phyloP scores from a whole-genome alignment of 192 early-diverging fungal species.

The Coemansia sp. region DNA sequence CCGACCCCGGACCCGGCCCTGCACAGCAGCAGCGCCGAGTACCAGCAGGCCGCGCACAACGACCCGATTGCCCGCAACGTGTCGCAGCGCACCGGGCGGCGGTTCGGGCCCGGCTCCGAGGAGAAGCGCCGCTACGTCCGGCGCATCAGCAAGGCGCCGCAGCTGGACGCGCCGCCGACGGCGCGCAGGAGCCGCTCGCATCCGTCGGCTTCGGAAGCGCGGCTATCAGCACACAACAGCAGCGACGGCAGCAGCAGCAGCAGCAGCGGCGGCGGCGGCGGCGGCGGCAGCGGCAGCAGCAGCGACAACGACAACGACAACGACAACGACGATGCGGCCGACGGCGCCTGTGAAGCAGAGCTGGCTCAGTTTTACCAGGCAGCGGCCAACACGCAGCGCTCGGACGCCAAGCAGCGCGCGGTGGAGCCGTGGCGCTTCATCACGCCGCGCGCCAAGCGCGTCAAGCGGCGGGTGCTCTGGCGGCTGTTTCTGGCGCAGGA shows the following conservation, averaged over 20 bases:
- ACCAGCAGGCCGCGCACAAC: conserved; percentile 27
- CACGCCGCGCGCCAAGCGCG: conserved; percentile 40
- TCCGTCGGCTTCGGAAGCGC: conserved; percentile 7
- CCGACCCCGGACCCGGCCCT: conserved; percentile 16
- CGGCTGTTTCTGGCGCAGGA: conserved; percentile 55
- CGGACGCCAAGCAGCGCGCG: conserved; percentile 16
- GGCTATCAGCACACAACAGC: background rate
- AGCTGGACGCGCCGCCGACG: conserved; percentile 20
- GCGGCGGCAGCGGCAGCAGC: background rate
- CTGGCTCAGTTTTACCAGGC: conserved; percentile 16
- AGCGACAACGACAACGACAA: conserved; percentile 4
- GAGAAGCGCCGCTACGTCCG: conserved; percentile 46
- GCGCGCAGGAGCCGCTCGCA: background rate
- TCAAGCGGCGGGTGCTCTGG: conserved; percentile 51
- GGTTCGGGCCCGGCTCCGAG: conserved; percentile 44
- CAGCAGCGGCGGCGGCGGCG: background rate
- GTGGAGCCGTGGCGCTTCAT: conserved; percentile 52
- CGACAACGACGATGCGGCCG: background rate
- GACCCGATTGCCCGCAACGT: conserved; percentile 50
- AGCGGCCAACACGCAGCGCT: conserved; percentile 22
- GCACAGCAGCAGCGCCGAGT: conserved; percentile 29
- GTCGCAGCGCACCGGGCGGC: conserved; percentile 44
- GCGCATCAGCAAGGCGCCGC: conserved; percentile 48
- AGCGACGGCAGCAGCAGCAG: background rate
- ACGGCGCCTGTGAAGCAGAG: background rate